phyloP scores from a whole-genome alignment of 805 yeast species.

The Jamesozyma spencerorum region DNA sequence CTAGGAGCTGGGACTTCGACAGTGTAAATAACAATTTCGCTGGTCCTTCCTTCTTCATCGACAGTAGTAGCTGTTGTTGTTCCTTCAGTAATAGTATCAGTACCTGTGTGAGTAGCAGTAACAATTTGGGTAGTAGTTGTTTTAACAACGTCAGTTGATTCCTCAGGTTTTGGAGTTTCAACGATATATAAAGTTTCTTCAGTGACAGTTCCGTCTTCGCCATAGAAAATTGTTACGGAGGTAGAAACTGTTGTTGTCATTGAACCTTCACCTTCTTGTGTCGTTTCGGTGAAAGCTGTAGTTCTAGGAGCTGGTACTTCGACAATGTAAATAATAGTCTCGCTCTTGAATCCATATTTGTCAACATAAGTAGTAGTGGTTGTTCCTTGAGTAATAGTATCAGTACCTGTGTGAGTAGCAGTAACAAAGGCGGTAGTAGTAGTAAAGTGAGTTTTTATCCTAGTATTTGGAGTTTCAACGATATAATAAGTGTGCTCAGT shows the following conservation, averaged over 20 bases:
- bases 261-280: background rate
- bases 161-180: background rate
- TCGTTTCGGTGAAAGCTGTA: background rate
- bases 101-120: background rate
- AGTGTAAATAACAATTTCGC: background rate
- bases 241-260: background rate
- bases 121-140: background rate
- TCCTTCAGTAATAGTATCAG: background rate
- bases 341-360: too few species aligned
- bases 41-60: background rate
- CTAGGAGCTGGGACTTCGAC: background rate
- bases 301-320: background rate
- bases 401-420: too few species aligned
- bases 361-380: too few species aligned
- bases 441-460: too few species aligned
- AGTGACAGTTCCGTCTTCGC: background rate
- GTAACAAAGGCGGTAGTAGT: too few species aligned
- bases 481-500: too few species aligned
- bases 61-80: background rate
- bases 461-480: too few species aligned
- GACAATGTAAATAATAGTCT: background rate
- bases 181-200: background rate
- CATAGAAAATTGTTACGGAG: background rate
- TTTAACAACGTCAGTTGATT: background rate
- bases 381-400: too few species aligned